Percentiles rank a stretch among this genome's conserved stretches.
These are phyloP conservation scores for Abeoforma whisleri DNA, from an alignment of 78 protist species.

Conservation along the genomic window DNA sequence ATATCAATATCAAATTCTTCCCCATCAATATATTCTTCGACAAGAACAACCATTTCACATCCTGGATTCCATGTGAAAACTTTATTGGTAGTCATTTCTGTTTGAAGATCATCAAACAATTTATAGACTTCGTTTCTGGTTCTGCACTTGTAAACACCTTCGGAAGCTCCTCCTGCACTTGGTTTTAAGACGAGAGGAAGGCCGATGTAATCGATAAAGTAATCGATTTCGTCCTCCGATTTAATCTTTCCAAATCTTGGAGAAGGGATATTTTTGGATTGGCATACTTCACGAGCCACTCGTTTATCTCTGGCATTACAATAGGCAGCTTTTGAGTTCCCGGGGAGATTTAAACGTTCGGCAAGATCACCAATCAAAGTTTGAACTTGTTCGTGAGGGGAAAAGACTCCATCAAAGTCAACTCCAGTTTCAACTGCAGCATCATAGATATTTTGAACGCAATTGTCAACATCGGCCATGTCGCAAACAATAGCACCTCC, in stretches of 20 bases:
- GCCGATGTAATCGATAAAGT: background rate
- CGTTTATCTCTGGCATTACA: constrained; percentile 1
- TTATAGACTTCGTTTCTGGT: background rate
- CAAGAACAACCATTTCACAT: background rate
- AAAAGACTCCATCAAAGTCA: constrained; percentile 37
- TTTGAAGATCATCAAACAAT: background rate
- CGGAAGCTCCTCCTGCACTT: constrained; percentile 4
- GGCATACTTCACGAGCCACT: constrained; percentile 12
- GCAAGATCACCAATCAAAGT: background rate
- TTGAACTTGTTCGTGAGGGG: constrained; percentile 42
- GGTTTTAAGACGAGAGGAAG: constrained; percentile 24
- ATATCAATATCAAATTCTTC: constrained; percentile 30
- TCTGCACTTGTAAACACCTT: constrained; percentile 32
- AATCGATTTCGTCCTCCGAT: background rate
- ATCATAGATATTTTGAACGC: constrained; percentile 6
- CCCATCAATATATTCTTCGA: constrained; percentile 31
- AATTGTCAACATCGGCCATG: constrained; percentile 22
- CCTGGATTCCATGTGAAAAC: constrained; percentile 8
- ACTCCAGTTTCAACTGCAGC: constrained; percentile 1
- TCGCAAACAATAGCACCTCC: constrained; percentile 1
- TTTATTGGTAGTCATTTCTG: background rate
- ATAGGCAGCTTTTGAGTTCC: constrained; percentile 17
- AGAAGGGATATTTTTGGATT: constrained; percentile 1
- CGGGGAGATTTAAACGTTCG: constrained; percentile 8
- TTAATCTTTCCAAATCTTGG: constrained; percentile 9